These are phyloP conservation scores for Microsporum audouinii DNA, from an alignment of 2,329 filamentous ascomycete genomes.

Conservation along the genomic window DNA sequence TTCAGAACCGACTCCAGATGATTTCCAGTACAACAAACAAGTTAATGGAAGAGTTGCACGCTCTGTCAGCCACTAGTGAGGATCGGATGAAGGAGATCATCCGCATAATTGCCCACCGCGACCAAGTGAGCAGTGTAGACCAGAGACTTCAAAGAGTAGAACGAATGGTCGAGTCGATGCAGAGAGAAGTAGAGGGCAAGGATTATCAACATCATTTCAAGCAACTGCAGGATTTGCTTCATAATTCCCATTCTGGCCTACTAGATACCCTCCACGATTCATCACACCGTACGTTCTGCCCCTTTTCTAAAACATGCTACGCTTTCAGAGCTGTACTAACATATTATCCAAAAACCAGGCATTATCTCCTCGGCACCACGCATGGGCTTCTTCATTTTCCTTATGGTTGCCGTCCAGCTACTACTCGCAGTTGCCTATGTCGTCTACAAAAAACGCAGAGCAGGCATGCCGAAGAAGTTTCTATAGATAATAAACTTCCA, in stretches of 20 bases:
- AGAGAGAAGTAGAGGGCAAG: constrained; percentile 45
- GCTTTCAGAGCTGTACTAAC: constrained; percentile 14
- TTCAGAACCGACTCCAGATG: constrained; percentile 66
- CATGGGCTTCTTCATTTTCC: constrained; percentile 53
- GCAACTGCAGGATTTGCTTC: constrained; percentile 43
- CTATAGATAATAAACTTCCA: constrained; percentile 41
- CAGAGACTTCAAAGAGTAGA: constrained; percentile 45
- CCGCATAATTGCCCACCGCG: constrained; percentile 26
- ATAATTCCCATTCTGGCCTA: constrained; percentile 43
- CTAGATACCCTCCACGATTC: constrained; percentile 43
- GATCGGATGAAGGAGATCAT: constrained; percentile 42
- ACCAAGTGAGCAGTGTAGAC: constrained; percentile 32
- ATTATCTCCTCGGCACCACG: constrained; percentile 44
- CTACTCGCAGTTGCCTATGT: constrained; percentile 58
- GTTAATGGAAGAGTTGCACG: constrained; percentile 43
- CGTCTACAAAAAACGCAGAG: constrained; percentile 67
- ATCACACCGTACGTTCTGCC: constrained; percentile 36
- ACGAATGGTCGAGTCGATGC: constrained; percentile 38
- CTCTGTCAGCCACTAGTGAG: constrained; percentile 43
- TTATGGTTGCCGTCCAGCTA: constrained; percentile 64
- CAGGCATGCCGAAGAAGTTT: constrained; percentile 80
- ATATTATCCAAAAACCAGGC: constrained; percentile 25
- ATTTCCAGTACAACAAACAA: constrained; percentile 50
- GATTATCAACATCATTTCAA: constrained; percentile 47
- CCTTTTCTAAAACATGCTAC: not conserved